Conservation (phyloP, 306 rosid species). For the Vigna hirtella region DNA sequence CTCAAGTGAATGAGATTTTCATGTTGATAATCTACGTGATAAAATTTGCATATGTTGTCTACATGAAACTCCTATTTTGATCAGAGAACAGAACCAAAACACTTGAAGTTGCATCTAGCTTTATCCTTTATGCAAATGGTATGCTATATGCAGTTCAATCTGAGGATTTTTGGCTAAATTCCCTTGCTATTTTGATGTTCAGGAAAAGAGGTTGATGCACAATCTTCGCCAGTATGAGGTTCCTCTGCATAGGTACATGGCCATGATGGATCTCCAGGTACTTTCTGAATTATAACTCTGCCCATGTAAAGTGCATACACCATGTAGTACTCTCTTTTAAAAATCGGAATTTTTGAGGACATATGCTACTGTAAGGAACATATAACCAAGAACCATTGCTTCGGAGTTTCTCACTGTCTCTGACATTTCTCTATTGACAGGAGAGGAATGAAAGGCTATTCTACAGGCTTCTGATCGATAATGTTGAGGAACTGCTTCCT, state of each 20-base stretch:
- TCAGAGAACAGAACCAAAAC: background rate
- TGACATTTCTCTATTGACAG: constrained; percentile 49
- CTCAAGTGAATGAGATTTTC: background rate
- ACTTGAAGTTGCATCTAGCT: background rate
- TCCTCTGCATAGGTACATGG: constrained; percentile 85
- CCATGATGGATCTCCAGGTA: constrained; percentile 99
- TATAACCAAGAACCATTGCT: background rate
- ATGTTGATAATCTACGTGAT: background rate
- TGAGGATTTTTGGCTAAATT: constrained; percentile 21
- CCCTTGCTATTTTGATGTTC: constrained; percentile 29
- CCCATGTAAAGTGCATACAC: background rate
- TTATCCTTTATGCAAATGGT: background rate
- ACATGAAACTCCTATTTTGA: background rate
- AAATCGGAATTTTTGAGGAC: background rate
- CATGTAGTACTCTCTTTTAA: background rate
- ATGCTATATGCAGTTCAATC: background rate
- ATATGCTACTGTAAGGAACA: constrained; percentile 9
- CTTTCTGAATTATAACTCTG: background rate
- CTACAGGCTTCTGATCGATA: constrained; percentile 86
- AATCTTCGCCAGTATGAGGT: constrained; percentile 90
- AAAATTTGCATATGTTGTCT: background rate
- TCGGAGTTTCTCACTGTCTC: constrained; percentile 31
- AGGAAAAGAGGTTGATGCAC: constrained; percentile 91
- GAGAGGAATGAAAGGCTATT: constrained; percentile 95
- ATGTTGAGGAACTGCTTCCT: constrained; percentile 95